Base-by-base conservation (phyloP, 2,329 filamentous ascomycete genomes). In the Cladosporium sp. region DNA sequence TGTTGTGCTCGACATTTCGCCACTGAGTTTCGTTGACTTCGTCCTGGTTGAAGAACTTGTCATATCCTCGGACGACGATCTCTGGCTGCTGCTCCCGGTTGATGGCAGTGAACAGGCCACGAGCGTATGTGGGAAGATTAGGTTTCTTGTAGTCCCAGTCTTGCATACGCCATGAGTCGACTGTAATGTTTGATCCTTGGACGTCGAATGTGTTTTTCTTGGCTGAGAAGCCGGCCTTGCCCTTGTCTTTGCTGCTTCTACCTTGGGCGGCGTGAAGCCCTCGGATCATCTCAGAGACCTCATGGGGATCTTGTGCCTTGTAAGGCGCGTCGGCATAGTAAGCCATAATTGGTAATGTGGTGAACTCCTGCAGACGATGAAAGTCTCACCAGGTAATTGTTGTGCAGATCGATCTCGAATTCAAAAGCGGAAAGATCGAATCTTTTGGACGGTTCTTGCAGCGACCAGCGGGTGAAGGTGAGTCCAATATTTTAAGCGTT, bases 21-120 rank as follows among this genome's bases (percentile, higher is more conserved):
- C 94, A 99, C 67, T 87, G 83, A 3, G 94, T 99, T 64, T 88
- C 85, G 49, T 78, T 74, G 7, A 96, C 88, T 76, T 99, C 94
- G 52, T 84, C 84, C 40, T 90, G 83, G 68, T 99, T 99, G 84
- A 99, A 99, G 79, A 99, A 99, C 76, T 99, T 99, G 80, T 99
- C 93, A 75, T 99, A 99, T 54, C 94, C 94, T 66, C 94, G 84
- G 51, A 91, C 85, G 1, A 84, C 89, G 66, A 99, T 97, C 73
- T 96, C 90, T 12, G 84, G 78, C 8, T 84, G 79, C 8, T 86
- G 85, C 25, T 83, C 79, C 51, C 81, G 78, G 62, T 84, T 87
- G 63, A 77, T 83, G 42, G 88, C 88, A n/a, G 92, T 99, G 75
- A 99, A 99, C 1, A 99, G 83, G 6, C 94, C 94, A 56, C 94